These are phyloP conservation scores for Colletotrichum graminicola DNA, from an alignment of 2,329 filamentous ascomycete genomes.

Conservation along the genomic window DNA sequence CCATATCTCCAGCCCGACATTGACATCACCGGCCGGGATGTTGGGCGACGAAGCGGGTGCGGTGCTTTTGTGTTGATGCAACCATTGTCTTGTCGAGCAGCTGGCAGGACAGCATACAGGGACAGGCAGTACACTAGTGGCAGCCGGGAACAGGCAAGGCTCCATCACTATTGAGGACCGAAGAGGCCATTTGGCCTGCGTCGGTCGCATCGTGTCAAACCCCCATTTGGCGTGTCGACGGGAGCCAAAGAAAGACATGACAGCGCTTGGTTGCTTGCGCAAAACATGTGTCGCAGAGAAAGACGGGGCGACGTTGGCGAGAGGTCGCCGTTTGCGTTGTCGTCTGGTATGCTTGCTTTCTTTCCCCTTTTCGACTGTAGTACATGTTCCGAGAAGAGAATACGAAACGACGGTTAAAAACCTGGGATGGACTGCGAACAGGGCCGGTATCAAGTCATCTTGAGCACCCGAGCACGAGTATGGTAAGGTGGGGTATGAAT, in stretches of 20 bases:
- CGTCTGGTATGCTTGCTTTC: constrained; percentile 13
- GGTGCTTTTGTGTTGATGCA: constrained; percentile 13
- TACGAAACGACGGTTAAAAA: constrained; percentile 28
- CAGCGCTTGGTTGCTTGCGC: constrained; percentile 19
- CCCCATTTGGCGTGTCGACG: not conserved
- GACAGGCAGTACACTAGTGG: not conserved
- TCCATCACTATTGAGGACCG: not conserved
- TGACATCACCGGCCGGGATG: constrained; percentile 41
- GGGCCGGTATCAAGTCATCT: constrained; percentile 7
- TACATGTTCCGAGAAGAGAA: constrained; percentile 9
- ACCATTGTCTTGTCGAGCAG: constrained; percentile 6
- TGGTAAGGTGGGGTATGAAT: not conserved
- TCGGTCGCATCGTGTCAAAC: constrained; percentile 21
- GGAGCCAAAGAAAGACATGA: constrained; percentile 24
- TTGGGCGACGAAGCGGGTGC: not conserved
- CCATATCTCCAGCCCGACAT: constrained; percentile 16
- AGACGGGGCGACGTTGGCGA: constrained; percentile 16
- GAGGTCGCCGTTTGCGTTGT: constrained; percentile 22
- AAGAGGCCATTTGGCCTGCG: constrained; percentile 4
- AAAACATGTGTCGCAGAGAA: constrained; percentile 31
- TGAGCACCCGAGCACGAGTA: constrained; percentile 19
- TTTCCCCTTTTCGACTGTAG: not conserved
- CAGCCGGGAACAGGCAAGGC: constrained; percentile 4
- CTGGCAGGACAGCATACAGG: not conserved
- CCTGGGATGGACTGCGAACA: constrained; percentile 1